These are phyloP conservation scores for Podospora conica DNA, from an alignment of 495 filamentous ascomycete genomes.

Conservation along the genomic window DNA sequence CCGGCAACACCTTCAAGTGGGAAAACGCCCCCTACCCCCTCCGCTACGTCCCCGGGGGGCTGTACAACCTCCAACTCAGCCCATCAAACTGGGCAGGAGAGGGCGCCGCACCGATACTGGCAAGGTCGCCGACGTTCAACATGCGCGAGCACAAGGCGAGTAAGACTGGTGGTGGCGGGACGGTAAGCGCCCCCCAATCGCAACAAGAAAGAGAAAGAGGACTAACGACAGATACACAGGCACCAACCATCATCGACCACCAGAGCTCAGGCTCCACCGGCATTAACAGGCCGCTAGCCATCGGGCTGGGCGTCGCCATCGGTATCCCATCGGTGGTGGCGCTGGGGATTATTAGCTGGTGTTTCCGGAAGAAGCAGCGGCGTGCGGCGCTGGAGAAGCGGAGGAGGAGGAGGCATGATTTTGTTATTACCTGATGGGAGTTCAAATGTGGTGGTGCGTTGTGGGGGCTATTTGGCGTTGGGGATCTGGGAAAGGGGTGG, in stretches of 20 bases:
- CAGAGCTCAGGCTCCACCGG: neutral
- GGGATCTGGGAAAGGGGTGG: too few relatives aligned
- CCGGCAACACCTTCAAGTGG: slow-evolving; percentile 31
- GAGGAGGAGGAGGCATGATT: slow-evolving; percentile 21
- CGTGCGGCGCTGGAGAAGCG: slow-evolving; percentile 15
- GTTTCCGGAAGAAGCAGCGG: slow-evolving; percentile 15
- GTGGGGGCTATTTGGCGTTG: neutral
- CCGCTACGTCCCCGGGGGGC: slow-evolving; percentile 27
- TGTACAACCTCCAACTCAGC: slow-evolving; percentile 36
- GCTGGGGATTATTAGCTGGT: slow-evolving; percentile 20
- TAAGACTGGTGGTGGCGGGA: neutral
- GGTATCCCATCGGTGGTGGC: slow-evolving; percentile 19
- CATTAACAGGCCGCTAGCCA: slow-evolving; percentile 20
- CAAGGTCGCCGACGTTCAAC: slow-evolving; percentile 21
- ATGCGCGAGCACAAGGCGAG: slow-evolving; percentile 7
- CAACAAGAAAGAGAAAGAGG: neutral
- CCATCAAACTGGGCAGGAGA: slow-evolving; percentile 13
- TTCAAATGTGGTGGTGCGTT: neutral
- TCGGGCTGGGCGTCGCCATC: slow-evolving; percentile 27
- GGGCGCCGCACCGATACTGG: slow-evolving; percentile 16
- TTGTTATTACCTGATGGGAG: slow-evolving; percentile 24
- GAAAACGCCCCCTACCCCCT: slow-evolving; percentile 33
- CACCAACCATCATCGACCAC: slow-evolving; percentile 3
- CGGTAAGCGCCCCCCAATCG: neutral
- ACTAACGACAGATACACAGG: neutral